Evolutionary conservation across 768 basidiomycete genomes (phyloP).

Genomic region (Suillus subalutaceus): DNA sequence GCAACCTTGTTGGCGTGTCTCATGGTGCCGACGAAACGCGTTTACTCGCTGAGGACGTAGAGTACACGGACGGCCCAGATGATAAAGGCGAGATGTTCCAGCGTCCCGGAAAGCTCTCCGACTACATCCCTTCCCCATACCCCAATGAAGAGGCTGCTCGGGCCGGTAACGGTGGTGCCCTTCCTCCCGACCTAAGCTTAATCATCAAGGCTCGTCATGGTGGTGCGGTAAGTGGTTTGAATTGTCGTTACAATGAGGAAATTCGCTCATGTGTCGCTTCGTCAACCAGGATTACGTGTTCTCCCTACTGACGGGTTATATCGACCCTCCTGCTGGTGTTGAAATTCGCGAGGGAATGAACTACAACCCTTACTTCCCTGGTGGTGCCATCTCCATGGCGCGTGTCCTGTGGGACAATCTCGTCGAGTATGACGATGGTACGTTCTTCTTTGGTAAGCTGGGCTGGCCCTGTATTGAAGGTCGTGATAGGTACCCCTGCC

Average conservation of each 20-base stretch:
- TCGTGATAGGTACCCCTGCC: conserved; percentile 78
- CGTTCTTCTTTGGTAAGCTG: conserved; percentile 22
- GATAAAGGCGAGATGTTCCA: conserved; percentile 98
- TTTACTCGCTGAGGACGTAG: conserved; percentile 93
- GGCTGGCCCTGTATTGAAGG: conserved; percentile 12
- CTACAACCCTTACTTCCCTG: conserved; percentile 99
- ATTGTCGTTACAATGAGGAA: neutral
- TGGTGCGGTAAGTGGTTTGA: conserved; percentile 69
- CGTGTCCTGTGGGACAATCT: conserved; percentile 94
- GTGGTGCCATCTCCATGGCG: conserved; percentile 98
- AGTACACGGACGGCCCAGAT: conserved; percentile 96
- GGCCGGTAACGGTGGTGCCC: conserved; percentile 90
- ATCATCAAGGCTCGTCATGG: conserved; percentile 99
- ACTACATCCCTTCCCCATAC: conserved; percentile 95
- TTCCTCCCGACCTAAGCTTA: conserved; percentile 95
- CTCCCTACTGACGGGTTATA: conserved; percentile 94
- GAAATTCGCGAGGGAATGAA: conserved; percentile 97
- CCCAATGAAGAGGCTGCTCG: conserved; percentile 98
- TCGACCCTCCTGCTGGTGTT: conserved; percentile 94
- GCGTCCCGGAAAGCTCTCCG: conserved; percentile 96
- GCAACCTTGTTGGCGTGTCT: conserved; percentile 97
- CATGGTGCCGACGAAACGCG: conserved; percentile 92
- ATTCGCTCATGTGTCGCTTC: conserved; percentile 11
- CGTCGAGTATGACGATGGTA: conserved; percentile 96
- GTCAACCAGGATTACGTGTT: conserved; percentile 87